Evolutionary conservation across 306 rosid species (phyloP).

Genomic region (Casuarina glauca): DNA sequence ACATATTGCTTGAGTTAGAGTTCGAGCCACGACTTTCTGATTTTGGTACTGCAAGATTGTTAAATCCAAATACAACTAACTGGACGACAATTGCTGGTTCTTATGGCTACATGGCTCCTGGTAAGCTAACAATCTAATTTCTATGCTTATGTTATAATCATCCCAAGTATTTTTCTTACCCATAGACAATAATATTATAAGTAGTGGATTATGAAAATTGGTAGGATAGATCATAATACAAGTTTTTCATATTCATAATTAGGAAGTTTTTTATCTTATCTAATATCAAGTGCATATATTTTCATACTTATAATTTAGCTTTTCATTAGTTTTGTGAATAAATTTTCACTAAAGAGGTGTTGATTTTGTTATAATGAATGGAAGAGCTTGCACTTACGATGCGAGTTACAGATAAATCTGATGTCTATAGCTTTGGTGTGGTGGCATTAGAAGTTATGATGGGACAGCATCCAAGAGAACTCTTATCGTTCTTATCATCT

Average conservation of each 20-base stretch:
- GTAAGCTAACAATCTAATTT: constrained; percentile 28
- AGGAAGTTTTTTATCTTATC: not conserved
- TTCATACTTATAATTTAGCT: not conserved
- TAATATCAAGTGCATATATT: not conserved
- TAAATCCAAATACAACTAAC: constrained; percentile 41
- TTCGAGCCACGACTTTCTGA: constrained; percentile 63
- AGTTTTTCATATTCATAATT: not conserved
- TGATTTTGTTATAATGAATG: not conserved
- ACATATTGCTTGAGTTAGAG: constrained; percentile 51
- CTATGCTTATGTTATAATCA: not conserved
- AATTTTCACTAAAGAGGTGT: not conserved
- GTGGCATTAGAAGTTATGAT: constrained; percentile 61
- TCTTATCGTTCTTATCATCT: constrained; percentile 30
- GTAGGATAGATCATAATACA: too few relatives aligned
- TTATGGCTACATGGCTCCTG: constrained; percentile 86
- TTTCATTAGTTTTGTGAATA: not conserved
- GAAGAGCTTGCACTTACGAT: constrained; percentile 68
- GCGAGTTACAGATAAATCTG: constrained; percentile 58
- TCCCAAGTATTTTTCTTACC: not conserved
- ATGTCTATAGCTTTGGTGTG: constrained; percentile 70
- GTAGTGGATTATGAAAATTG: not conserved
- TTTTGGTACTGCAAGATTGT: constrained; percentile 66
- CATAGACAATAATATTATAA: not conserved
- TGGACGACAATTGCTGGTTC: constrained; percentile 73
- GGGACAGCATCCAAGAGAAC: constrained; percentile 71